These are phyloP conservation scores for Alternaria ethzedia DNA, from an alignment of 2,329 filamentous ascomycete species.

Conservation along the genomic window DNA sequence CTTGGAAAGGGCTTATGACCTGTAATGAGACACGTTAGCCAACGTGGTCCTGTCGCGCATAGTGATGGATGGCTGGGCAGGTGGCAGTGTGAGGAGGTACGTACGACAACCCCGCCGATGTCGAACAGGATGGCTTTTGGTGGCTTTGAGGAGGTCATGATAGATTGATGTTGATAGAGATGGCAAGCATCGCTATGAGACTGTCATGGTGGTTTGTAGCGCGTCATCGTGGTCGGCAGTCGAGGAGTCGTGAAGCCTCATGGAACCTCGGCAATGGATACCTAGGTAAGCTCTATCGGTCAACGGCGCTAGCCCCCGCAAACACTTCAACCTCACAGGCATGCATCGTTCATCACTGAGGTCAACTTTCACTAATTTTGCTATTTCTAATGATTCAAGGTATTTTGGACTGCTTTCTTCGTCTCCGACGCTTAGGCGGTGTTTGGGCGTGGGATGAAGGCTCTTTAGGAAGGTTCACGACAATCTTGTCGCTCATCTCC, in stretches of 20 bases:
- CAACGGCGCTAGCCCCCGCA: conserved; percentile 17
- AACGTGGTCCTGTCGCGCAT: neutral
- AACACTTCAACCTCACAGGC: neutral
- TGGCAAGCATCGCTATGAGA: conserved; percentile 3
- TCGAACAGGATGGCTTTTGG: conserved; percentile 73
- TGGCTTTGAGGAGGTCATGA: conserved; percentile 19
- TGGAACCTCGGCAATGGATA: conserved; percentile 34
- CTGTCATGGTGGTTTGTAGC: conserved; percentile 26
- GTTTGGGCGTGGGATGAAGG: neutral
- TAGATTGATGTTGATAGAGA: neutral
- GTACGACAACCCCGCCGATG: conserved; percentile 95
- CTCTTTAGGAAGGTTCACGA: neutral
- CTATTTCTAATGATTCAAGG: neutral
- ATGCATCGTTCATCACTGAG: neutral
- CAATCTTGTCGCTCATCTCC: neutral
- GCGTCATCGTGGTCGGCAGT: conserved; percentile 18
- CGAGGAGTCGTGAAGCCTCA: conserved; percentile 14
- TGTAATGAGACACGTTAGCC: conserved; percentile 45
- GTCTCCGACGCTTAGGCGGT: neutral
- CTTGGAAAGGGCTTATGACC: conserved; percentile 91
- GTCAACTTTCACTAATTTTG: neutral
- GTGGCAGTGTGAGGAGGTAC: conserved; percentile 47
- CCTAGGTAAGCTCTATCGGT: conserved; percentile 28
- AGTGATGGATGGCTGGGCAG: neutral
- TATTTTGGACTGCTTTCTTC: neutral